Conservation (phyloP, 371 early-diverging fungal genomes). For the Mucor irregularis region DNA sequence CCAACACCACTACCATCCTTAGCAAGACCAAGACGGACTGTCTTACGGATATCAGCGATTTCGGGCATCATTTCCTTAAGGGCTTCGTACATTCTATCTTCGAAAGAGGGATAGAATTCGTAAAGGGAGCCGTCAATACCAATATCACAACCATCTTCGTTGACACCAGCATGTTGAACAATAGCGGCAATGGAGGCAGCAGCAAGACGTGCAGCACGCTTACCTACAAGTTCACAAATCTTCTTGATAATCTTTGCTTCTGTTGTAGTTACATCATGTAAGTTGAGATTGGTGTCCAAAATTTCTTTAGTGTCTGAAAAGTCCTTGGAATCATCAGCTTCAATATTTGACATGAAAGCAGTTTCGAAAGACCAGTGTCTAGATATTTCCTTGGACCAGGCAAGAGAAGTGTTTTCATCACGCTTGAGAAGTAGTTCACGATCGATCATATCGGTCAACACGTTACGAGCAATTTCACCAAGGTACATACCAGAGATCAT, state of each 20-base stretch:
- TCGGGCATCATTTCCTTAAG: conserved; percentile 56
- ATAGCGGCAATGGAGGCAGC: conserved; percentile 86
- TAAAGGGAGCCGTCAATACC: conserved; percentile 95
- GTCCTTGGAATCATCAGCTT: conserved; percentile 72
- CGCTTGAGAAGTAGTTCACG: conserved; percentile 72
- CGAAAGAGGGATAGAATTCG: conserved; percentile 91
- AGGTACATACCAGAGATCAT: conserved; percentile 95
- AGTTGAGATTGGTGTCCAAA: conserved; percentile 73
- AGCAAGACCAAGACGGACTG: conserved; percentile 59
- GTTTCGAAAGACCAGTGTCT: conserved; percentile 86
- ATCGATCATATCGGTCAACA: conserved; percentile 80
- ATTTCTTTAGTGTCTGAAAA: conserved; percentile 69
- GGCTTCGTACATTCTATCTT: conserved; percentile 75
- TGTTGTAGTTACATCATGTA: conserved; percentile 62
- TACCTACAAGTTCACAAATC: conserved; percentile 86
- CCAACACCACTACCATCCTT: conserved; percentile 56
- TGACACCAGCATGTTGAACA: conserved; percentile 63
- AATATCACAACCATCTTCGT: conserved; percentile 65
- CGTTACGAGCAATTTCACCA: conserved; percentile 88
- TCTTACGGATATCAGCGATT: conserved; percentile 44
- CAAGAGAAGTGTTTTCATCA: conserved; percentile 38
- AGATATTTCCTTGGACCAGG: conserved; percentile 67
- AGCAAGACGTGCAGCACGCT: conserved; percentile 85
- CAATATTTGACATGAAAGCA: conserved; percentile 90
- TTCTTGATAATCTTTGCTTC: conserved; percentile 84